Base-by-base conservation (phyloP, 306 rosid genomes). In the Malus fusca region DNA sequence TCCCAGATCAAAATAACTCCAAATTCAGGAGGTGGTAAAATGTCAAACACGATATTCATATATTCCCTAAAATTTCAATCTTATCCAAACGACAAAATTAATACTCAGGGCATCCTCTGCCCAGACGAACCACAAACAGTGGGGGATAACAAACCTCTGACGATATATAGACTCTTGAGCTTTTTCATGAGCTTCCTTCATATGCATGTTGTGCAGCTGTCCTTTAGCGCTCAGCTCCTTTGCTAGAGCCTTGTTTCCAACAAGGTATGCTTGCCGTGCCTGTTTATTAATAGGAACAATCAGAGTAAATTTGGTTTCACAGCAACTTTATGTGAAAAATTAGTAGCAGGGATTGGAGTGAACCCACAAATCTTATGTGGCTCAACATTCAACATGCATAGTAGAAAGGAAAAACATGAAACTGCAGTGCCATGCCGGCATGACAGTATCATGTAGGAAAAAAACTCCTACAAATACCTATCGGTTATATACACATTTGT, bases 151-250 rank as follows among this genome's bases (percentile, higher is more conserved):
- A 85, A 82, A 94, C 98, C 98, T 94, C 86, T 91, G 93, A 40
- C 95, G 95, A 79, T 91, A 94, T 75, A 94, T 94, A 66, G 98
- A 91, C 69, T 90, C 98, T 83, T 94, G 97, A 67, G 98, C 97
- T 75, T 92, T 91, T 76, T 89, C 97, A 79, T 94, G 98, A 75
- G 98, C 97, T 64, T 90, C 93, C 84, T 94, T 94, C 98, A 91
- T 94, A 68, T 87, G 97, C 89, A 87, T 83, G 86, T 88, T 94
- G 87, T 94, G 92, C 58, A 94, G 78, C 82, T 94, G 97, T 78
- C 97, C 98, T 82, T 94, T 91, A 23, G 61, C 93, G 67, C 98
- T 87, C 79, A 94, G 83, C 44, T 94, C 98, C 89, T 91, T 94
- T 67, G 98, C 98, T 55, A 91, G 82, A 75, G 98, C 94, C 79